Base-by-base conservation (phyloP, 306 rosid genomes). In the Prunus mira region DNA sequence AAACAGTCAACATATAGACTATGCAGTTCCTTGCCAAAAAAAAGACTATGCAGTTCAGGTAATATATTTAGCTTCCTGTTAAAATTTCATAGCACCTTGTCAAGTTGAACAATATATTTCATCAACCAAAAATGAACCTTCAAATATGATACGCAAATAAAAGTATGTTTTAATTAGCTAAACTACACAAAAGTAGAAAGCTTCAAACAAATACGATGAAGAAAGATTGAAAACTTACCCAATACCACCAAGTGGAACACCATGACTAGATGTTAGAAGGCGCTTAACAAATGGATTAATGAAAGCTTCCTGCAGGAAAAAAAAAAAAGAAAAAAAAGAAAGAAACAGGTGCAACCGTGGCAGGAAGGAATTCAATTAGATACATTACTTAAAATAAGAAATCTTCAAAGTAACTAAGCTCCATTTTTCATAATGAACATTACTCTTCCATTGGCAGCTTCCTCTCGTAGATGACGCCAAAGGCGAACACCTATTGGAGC, bases 191-290 rank as follows among this genome's bases (percentile, higher is more conserved):
- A 41, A 22, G 24, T 11, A 15, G 41, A 22, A 72, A 4, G 46
- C 38, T 72, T 28, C 54, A 38, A 41, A 57, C 22, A 57, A 3
- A 22, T 13, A 72, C 22, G 56, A 38, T 4, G 6, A 27, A 60
- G 58, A 73, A 27, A 49, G 45, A 79, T 71, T 68, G 74, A 69
- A 76, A 62, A 84, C 87, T 58, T 84, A 88, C 98, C 98, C 98
- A 72, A 94, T 81, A 47, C 98, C 98, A 74, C 98, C 98, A 65
- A 94, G 74, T 69, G 98, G 98, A 69, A 91, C 87, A 56, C 91
- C 97, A 60, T 94, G 97, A 85, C 52, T 65, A 80, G 88, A 87
- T 52, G 96, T 89, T 67, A 83, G 58, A 46, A 50, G 65, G 67
- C 77, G 93, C 85, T 79, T 91, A 54, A 79, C 34, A 83, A 94